Conservation (phyloP, 164 flowering plant species). For the Vitis labrusca region DNA sequence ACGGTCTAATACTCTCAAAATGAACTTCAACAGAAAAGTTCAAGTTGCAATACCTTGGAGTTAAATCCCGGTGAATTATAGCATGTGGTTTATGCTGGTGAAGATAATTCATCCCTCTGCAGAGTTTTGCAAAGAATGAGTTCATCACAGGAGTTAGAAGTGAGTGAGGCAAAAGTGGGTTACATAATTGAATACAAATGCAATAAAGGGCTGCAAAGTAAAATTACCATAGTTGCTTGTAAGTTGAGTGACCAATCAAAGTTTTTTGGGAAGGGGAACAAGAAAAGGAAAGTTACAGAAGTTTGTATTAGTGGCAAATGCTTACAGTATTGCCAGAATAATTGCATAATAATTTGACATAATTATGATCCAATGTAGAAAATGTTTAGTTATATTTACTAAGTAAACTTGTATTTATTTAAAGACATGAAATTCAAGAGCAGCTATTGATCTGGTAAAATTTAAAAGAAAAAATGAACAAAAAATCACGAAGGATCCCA, state of each 20-base stretch:
- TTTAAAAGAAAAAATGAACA: not conserved
- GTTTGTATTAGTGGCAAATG: not conserved
- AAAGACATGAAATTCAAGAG: not conserved
- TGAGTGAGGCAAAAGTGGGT: not conserved
- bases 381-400: not conserved
- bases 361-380: not conserved
- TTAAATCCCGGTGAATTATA: slow-evolving; percentile 62
- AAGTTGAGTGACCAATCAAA: no score
- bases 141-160: not conserved
- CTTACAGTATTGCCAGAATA: not conserved
- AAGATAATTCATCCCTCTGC: slow-evolving; percentile 76
- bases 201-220: not conserved
- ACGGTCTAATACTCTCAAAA: not conserved
- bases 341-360: not conserved
- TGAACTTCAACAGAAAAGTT: not conserved
- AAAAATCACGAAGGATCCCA: no score
- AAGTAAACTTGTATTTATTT: not conserved
- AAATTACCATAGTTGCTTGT: no score
- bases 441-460: not conserved
- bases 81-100: slow-evolving; percentile 65
- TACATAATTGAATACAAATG: not conserved
- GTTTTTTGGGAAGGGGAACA: not conserved
- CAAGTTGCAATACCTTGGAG: slow-evolving; percentile 46
- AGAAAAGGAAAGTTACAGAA: not conserved
- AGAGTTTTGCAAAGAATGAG: slow-evolving; percentile 1